Base-by-base conservation (phyloP, 2,329 filamentous ascomycete genomes). In the Lachnum nothofagi region DNA sequence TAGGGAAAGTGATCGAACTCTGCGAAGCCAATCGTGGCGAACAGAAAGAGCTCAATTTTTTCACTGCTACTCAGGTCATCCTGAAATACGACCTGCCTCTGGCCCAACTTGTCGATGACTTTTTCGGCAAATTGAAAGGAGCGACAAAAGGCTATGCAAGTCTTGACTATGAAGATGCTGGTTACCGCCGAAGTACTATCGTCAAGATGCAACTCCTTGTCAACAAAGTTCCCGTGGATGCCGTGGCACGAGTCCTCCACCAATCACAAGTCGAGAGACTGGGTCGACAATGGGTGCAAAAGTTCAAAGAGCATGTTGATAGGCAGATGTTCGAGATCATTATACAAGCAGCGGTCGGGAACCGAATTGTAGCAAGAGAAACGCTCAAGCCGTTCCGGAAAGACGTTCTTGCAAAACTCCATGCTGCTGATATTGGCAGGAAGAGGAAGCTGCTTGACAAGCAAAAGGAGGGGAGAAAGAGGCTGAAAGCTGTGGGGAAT, bases 351-450 rank as follows among this genome's bases (percentile, higher is more conserved):
- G 85, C 87, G 0, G 85, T 87, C 0, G 91, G 91, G 3, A 83
- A 81, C 59, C 80, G 85, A 43, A 84, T 98, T 44, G 80, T 98
- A 3, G 93, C 93, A 0, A 77, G 93, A 63, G 93, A 97, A 66
- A 96, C 91, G 0, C 84, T 98, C 66, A 97, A 97, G 72, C 89
- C 93, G 0, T 98, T 95, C 68, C 78, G 93, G 40, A 98, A 98
- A 68, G 93, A 98, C 61, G 93, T 98, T 2, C 71, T 95, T 48
- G 85, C 86, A 6, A 97, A 97, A 70, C 73, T 98, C 48, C 94
- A 98, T 65, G 93, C 93, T 0, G 87, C 86, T 53, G 93, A 98
- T 70, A 80, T 95, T 14, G 82, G 82, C 3, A 75, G 93, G 50
- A 79, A 91, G 31, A 79, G 83, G 62, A 98, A 98, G 69, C 69